Base-by-base conservation (phyloP, 2,329 filamentous ascomycete genomes). In the Xylariaceae sp. region DNA sequence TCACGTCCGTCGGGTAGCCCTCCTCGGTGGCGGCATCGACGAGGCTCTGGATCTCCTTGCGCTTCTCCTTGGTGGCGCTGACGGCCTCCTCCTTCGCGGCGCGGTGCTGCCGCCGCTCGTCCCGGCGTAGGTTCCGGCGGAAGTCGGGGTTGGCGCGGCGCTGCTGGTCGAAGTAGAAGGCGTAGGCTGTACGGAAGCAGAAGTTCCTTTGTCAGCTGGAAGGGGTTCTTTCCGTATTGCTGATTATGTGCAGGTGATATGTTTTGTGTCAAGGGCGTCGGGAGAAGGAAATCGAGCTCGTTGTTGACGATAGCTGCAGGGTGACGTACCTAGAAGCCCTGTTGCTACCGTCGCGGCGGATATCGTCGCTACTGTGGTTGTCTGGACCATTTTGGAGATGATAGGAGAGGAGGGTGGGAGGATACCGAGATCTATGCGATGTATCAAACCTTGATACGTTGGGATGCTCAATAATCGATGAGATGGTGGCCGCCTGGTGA, bases 1-100 rank as follows among this genome's bases (percentile, higher is more conserved):
- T 91, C 28, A 91, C 81, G 58, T 89, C 88, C 33, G 78, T 75
- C 37, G 93, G 93, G 77, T 95, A 96, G 43, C 91, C 93, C 66
- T 95, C 89, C 44, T 87, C 85, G 71, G 89, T 87, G 55, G 90
- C 89, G 56, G 85, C 78, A 56, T 89, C 81, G 37, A 97, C 85
- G 39, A 79, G 81, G 43, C 68, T 67, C 67, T 84, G 85, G 69
- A 98, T 87, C 56, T 76, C 72, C 64, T 87, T 77, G 61, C 83
- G 81, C 71, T 87, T 84, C 64, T 76, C 73, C 54, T 77, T 74
- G 49, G 76, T 76, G 51, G 79, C 75, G 45, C 77, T 75, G 60
- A 84, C 79, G 47, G 81, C 83, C 61, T 83, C 76, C 57, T 87
- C 83, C 70, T 89, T 88, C 57, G 83, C 81, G 45, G 72, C 79